Base-by-base conservation (phyloP, 768 basidiomycete species). In the Suillus cothurnatus region DNA sequence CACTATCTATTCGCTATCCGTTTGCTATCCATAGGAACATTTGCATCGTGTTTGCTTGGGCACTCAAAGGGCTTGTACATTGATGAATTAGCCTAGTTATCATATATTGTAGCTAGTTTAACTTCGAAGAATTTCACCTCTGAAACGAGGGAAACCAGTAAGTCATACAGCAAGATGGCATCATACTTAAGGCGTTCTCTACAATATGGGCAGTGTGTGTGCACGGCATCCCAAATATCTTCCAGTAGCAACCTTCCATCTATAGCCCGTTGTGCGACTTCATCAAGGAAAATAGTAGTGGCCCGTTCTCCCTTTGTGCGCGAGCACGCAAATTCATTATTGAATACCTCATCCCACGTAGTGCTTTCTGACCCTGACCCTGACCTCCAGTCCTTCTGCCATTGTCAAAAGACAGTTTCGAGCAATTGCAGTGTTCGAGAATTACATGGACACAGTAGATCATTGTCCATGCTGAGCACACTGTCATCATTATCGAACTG, bases 121-220 rank as follows among this genome's bases (percentile, higher is more conserved):
- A 62, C 61, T 17, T 62, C 61, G 1, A 62, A 14, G 28, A 62
- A 62, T 34, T 50, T 56, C 6, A 62, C 28, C 36, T 62, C 23
- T 9, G 41, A 62, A 6, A 31, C 17, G 3, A 49, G 0, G 6
- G 23, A 36, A 21, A 62, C 47, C 11, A 52, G 26, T 7, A 62
- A 32, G n/a, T 49, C 34, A 19, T 62, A 55, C 5, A 62, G 26
- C 38, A 52, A 17, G 34, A 55, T 6, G 3, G 0, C 26, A 2
- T 52, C 23, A 8, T 56, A 31, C 34, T 34, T 50, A 7, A 53
- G 36, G 3, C 38, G 6, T 21, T 56, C n/a, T 19, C 49, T 31
- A 19, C 31, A 31, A 21, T 21, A 45, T 2, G n/a, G 28, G n/a
- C 49, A 57, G 6, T 11, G 9, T 14, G 49, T 62, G 28, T 32